A percentile compares a stretch with the other conserved stretches of the same genome.
Evolutionary conservation across 441 rosid species (phyloP).

Genomic region (Metrosideros polymorpha): DNA sequence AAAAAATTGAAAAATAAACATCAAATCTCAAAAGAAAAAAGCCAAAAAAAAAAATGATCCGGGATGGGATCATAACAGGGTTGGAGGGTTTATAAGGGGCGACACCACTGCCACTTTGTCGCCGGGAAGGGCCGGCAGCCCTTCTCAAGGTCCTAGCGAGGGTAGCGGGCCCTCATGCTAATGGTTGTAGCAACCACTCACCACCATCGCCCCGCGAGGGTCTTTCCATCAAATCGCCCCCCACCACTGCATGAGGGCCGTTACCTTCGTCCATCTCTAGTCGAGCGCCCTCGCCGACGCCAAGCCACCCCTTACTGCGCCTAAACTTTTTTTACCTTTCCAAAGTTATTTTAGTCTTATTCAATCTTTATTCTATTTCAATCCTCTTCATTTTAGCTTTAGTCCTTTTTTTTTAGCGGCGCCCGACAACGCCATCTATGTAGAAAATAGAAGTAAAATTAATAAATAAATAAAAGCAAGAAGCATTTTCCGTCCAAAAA

Average conservation of each 20-base stretch:
- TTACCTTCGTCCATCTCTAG: too few species aligned
- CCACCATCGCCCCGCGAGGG: neutral
- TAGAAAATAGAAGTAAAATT: neutral
- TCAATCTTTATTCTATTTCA: neutral
- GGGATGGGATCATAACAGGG: neutral
- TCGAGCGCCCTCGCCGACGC: too few species aligned
- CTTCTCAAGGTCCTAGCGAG: neutral
- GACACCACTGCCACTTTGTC: neutral
- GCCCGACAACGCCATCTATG: neutral
- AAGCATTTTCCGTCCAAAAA: neutral
- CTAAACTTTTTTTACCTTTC: neutral
- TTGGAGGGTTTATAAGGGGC: neutral
- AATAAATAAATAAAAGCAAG: neutral
- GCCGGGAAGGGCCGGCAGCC: neutral
- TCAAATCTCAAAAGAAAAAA: neutral
- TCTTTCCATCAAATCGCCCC: neutral
- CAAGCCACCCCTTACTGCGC: neutral
- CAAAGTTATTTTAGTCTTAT: neutral
- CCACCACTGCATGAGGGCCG: too few species aligned
- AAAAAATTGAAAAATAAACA: neutral
- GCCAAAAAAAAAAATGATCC: neutral
- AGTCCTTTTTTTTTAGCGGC: neutral
- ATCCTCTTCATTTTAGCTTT: neutral
- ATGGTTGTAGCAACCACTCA: neutral
- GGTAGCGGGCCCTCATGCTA: neutral